A percentile compares a stretch with the other conserved stretches of the same genome.
phyloP scores from a whole-genome alignment of 2,329 filamentous ascomycete species.

The Aspergillus costaricaensis region DNA sequence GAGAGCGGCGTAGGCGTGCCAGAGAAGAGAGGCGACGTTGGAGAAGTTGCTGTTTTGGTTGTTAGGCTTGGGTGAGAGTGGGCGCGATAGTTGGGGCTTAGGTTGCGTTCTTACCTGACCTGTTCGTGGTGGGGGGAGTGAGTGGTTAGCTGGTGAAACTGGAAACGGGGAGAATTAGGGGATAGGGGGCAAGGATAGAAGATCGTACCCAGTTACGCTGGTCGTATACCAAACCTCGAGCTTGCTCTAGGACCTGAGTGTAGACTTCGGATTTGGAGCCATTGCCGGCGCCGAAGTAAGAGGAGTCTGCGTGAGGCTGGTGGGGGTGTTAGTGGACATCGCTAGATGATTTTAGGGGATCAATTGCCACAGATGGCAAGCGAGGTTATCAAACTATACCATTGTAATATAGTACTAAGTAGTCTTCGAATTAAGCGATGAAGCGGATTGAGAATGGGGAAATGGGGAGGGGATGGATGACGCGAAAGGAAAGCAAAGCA shows the following conservation, averaged over 20 bases:
- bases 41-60: constrained; percentile 43
- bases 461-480: neutral
- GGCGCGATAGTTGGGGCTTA: too few species aligned
- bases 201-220: constrained; percentile 50
- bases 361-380: neutral
- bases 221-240: constrained; percentile 41
- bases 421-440: too few species aligned
- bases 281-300: constrained; percentile 40
- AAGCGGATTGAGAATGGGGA: neutral
- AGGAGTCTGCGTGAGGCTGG: constrained; percentile 52
- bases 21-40: constrained; percentile 52
- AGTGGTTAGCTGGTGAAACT: neutral
- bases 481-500: neutral
- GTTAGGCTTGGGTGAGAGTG: neutral
- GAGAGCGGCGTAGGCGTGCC: constrained; percentile 50
- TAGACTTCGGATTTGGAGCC: constrained; percentile 48
- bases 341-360: neutral
- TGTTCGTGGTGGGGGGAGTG: constrained; percentile 14
- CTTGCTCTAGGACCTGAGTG: constrained; percentile 42
- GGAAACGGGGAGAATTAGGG: neutral
- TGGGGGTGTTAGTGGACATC: neutral
- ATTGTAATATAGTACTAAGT: neutral
- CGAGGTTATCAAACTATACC: neutral
- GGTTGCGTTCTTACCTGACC: constrained; percentile 32
- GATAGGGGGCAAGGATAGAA: too few species aligned